Evolutionary conservation across 2,329 filamentous ascomycete genomes (phyloP), one percentile per base, ranked within the genome.

Genomic region (Huntiella savannae): DNA sequence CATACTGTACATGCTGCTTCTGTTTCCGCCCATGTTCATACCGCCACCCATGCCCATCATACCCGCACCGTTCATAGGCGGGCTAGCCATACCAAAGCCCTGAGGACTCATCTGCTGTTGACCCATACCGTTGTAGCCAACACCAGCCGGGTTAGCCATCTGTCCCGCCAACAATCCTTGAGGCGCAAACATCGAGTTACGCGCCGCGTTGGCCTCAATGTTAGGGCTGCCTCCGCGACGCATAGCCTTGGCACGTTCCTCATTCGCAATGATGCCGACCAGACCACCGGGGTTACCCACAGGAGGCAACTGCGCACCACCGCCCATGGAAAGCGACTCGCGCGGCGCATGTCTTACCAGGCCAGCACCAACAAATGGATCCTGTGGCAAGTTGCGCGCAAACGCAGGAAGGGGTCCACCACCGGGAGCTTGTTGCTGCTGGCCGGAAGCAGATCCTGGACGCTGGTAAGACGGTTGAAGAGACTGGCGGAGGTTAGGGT

Each of bases 191-290:
- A 60, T 64, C 43, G 43, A 37, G 33, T 45, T 45, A 22, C 47
- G 47, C 19, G 47, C 43, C 12, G 39, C 43, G 19, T 68, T 60
- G 52, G 63, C 61, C 42, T 80, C 76, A 13, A 75, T 60, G 49
- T 80, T 82, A 3, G 84, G 82, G 55, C 80, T 91, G 19, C 48
- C 48, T 33, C 82, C 84, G 56, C 85, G 70, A 54, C 85, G 71
- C 67, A 84, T 68, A 28, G 84, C 84, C 52, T 79, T 73, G 36
- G 80, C 79, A 41, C 83, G 73, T 59, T 93, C 85, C 61, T 93
- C 85, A 45, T 68, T 81, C 33, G 83, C 83, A 61, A 94, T 94
- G 6, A 94, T 83, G 7, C 85, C 85, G 15, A 94, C 80, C 8
- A 94, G 68, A 8, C 86, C 86, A 37, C 82, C 84, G 1, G 81